These are phyloP conservation scores for Epichloe sylvatica DNA, from an alignment of 2,329 filamentous ascomycete genomes.

Conservation along the genomic window DNA sequence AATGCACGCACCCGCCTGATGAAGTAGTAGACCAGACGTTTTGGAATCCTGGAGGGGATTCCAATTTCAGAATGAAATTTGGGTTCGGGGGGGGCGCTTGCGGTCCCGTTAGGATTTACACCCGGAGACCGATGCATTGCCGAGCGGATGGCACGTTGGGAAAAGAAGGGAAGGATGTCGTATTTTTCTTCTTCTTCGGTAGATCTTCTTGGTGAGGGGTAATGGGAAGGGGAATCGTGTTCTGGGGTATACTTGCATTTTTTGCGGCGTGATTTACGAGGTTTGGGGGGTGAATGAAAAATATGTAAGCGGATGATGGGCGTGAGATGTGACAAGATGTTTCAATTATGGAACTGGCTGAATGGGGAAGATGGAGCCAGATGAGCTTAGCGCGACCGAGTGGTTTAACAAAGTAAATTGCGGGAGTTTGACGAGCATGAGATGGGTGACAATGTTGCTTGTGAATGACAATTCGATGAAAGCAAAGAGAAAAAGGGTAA, in stretches of 20 bases:
- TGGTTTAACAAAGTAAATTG: too few relatives aligned
- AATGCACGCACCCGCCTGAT: too few relatives aligned
- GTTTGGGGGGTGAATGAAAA: background rate
- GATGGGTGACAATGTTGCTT: too few relatives aligned
- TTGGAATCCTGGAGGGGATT: too few relatives aligned
- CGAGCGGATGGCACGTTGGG: background rate
- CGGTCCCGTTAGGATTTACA: background rate
- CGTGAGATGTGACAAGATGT: background rate
- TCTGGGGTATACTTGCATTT: background rate
- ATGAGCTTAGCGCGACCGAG: background rate
- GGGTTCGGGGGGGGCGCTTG: background rate
- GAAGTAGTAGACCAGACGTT: too few relatives aligned
- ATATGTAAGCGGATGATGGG: background rate
- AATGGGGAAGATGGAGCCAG: background rate
- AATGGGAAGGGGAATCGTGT: background rate
- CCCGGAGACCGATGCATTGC: background rate
- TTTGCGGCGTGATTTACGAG: background rate
- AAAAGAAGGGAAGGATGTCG: background rate
- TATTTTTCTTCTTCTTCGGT: too few relatives aligned
- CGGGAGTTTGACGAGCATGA: too few relatives aligned
- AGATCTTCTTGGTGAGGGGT: background rate
- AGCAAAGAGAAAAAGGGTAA: too few relatives aligned
- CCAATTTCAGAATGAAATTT: background rate
- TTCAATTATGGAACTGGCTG: background rate
- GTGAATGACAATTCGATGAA: too few relatives aligned